A percentile compares a stretch with the other conserved stretches of the same genome.
Conservation (phyloP, 2,329 filamentous ascomycete genomes). For the Aspergillus ibericus region DNA sequence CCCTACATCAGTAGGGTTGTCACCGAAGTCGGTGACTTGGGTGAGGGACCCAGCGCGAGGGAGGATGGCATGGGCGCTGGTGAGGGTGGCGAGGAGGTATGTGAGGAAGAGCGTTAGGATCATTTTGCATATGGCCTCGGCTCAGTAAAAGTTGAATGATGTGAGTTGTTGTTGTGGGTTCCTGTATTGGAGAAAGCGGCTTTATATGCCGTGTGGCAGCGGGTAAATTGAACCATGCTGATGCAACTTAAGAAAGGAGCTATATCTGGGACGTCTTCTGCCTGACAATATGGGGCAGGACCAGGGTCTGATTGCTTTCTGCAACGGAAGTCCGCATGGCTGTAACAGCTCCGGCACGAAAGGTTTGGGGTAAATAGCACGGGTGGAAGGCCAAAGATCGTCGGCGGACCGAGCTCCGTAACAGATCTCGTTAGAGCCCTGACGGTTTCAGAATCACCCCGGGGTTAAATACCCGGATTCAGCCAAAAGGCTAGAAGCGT, state of each 20-base stretch:
- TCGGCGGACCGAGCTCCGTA: conserved; percentile 1
- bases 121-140: neutral
- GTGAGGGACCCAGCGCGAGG: conserved; percentile 16
- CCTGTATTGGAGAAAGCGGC: too few species aligned
- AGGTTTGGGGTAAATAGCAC: neutral
- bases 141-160: too few species aligned
- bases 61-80: conserved; percentile 10
- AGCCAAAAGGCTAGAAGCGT: neutral
- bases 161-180: too few species aligned
- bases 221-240: neutral
- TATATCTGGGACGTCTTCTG: neutral
- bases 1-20: conserved; percentile 50
- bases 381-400: neutral
- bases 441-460: neutral
- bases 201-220: neutral
- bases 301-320: too few species aligned
- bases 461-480: neutral
- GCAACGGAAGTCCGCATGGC: neutral
- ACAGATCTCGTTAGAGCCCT: conserved; percentile 4
- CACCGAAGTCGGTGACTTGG: conserved; percentile 45
- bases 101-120: neutral
- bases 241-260: neutral
- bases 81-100: conserved; percentile 4
- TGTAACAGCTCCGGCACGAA: neutral
- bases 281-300: neutral